These are phyloP conservation scores for Amphichorda felina DNA, from an alignment of 2,329 filamentous ascomycete species.

Conservation along the genomic window DNA sequence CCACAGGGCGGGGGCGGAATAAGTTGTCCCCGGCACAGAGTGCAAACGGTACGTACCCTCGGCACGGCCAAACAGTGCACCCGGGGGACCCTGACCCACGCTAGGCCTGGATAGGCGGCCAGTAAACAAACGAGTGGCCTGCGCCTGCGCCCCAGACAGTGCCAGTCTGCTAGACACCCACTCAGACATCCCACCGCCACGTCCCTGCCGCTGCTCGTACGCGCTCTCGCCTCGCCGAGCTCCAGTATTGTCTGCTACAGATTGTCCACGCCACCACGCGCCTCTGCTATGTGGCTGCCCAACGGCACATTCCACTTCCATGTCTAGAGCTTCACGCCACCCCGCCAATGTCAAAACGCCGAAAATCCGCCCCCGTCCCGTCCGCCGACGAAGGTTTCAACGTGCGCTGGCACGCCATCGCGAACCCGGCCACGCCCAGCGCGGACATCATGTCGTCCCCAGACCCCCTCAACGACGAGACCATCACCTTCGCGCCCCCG, in stretches of 20 bases:
- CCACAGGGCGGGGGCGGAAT: too few relatives aligned
- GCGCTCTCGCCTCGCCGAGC: too few relatives aligned
- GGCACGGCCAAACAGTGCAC: neutral
- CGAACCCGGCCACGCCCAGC: slow-evolving; percentile 22
- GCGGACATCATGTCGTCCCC: slow-evolving; percentile 36
- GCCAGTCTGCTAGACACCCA: too few relatives aligned
- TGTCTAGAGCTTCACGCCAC: slow-evolving; percentile 5
- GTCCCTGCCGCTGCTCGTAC: neutral
- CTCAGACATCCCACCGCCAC: slow-evolving; percentile 1
- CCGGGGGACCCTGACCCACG: neutral
- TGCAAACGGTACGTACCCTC: neutral
- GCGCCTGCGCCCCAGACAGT: neutral
- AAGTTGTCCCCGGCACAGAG: neutral
- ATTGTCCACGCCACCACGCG: too few relatives aligned
- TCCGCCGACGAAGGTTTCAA: slow-evolving; percentile 11
- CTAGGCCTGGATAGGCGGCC: slow-evolving; percentile 1
- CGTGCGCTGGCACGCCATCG: slow-evolving; percentile 22
- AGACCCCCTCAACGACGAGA: slow-evolving; percentile 34
- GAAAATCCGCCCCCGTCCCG: slow-evolving; percentile 8
- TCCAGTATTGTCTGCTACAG: neutral
- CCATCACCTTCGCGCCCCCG: slow-evolving; percentile 20
- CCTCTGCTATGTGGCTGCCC: slow-evolving; percentile 1
- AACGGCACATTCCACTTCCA: slow-evolving; percentile 10
- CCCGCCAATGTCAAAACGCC: slow-evolving; percentile 16
- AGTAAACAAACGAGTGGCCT: slow-evolving; percentile 2